Evolutionary conservation across 768 basidiomycete genomes (phyloP).

Genomic region (Chalciporus pseudorubinellus): DNA sequence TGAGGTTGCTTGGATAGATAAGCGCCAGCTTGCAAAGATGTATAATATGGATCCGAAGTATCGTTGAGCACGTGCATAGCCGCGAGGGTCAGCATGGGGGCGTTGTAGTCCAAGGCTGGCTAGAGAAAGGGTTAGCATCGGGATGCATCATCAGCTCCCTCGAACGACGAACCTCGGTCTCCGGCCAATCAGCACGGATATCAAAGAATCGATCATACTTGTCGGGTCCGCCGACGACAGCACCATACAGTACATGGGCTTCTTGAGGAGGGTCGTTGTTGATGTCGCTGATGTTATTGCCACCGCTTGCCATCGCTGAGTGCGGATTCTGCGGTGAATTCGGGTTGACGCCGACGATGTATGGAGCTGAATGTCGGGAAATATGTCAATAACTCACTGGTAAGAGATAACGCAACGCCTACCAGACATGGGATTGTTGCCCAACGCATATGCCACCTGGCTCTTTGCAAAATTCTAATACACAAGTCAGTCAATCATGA

Average conservation of each 20-base stretch:
- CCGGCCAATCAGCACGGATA: conserved; percentile 84
- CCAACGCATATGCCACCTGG: conserved; percentile 81
- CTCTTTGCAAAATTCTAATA: conserved; percentile 65
- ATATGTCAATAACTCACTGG: neutral
- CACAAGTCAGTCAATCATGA: conserved; percentile 3
- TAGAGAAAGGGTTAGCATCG: conserved; percentile 26
- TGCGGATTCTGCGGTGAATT: conserved; percentile 92
- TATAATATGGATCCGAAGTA: conserved; percentile 74
- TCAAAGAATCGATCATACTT: conserved; percentile 75
- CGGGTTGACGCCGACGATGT: conserved; percentile 85
- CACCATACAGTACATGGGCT: conserved; percentile 81
- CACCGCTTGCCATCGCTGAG: conserved; percentile 85
- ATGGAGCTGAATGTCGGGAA: conserved; percentile 32
- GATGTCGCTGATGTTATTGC: conserved; percentile 63
- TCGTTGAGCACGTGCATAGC: conserved; percentile 74
- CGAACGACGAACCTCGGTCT: conserved; percentile 63
- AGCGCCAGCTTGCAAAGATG: conserved; percentile 62
- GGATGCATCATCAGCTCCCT: neutral
- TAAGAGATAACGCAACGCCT: conserved; percentile 16
- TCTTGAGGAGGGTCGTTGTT: conserved; percentile 70
- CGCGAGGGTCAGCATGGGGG: conserved; percentile 83
- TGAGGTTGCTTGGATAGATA: conserved; percentile 59
- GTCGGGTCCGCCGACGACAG: conserved; percentile 85
- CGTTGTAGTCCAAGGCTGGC: conserved; percentile 87
- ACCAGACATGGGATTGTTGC: conserved; percentile 90